These are phyloP conservation scores for Calendula officinalis DNA, from an alignment of 129 eudicot species.

Conservation along the genomic window DNA sequence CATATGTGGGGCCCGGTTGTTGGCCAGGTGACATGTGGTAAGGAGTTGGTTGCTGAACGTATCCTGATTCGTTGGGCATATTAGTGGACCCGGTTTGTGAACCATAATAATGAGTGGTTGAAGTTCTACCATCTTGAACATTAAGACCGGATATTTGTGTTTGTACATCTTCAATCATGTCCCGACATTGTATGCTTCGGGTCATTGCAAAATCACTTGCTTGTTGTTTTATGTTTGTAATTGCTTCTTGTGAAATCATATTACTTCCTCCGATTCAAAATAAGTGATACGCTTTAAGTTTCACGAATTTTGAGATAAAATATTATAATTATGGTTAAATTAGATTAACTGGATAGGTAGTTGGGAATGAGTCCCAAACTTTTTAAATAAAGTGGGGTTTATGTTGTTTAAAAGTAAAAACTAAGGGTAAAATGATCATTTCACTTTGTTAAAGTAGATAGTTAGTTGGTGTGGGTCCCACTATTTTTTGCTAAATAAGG, in stretches of 20 bases:
- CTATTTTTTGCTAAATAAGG: too few species aligned
- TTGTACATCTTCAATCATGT: constrained; percentile 84
- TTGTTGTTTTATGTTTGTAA: constrained; percentile 78
- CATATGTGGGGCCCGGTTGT: constrained; percentile 36
- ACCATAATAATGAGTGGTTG: constrained; percentile 43
- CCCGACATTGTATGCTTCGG: constrained; percentile 83
- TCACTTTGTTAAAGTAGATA: too few species aligned
- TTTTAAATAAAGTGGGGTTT: too few species aligned
- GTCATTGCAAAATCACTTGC: constrained; percentile 92
- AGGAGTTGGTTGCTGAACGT: constrained; percentile 46
- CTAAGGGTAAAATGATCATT: too few species aligned
- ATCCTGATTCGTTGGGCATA: constrained; percentile 39
- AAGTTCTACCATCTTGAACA: constrained; percentile 59
- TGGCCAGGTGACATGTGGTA: constrained; percentile 54
- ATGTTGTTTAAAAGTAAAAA: too few species aligned
- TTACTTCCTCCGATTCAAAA: constrained; percentile 82
- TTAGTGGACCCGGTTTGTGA: constrained; percentile 29
- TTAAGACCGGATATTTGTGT: constrained; percentile 67
- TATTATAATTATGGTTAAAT: constrained; percentile 46
- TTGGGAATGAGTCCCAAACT: too few species aligned
- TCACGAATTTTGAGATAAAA: too few species aligned
- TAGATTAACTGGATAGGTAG: too few species aligned
- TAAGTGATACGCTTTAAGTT: too few species aligned
- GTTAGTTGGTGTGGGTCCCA: too few species aligned
- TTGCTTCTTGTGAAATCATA: constrained; percentile 66